Evolutionary conservation across 2,329 filamentous ascomycete species (phyloP).

Genomic region (Colletotrichum tabaci): DNA sequence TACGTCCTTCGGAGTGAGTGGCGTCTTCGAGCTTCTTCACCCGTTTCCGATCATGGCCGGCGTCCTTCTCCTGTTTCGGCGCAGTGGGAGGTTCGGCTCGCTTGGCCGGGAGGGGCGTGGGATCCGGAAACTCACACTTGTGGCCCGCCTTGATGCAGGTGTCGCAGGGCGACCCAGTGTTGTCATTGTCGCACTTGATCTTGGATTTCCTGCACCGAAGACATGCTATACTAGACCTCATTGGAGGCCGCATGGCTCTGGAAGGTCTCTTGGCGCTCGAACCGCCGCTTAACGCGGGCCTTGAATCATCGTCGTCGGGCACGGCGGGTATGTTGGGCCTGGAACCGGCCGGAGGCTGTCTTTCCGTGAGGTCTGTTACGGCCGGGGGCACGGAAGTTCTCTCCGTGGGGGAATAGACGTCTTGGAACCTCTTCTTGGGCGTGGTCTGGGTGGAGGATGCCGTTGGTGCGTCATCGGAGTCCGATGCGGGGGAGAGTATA

Average conservation of each 20-base stretch:
- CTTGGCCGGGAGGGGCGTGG: slow-evolving; percentile 54
- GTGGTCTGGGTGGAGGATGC: slow-evolving; percentile 50
- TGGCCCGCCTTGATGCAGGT: slow-evolving; percentile 80
- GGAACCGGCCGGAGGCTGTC: slow-evolving; percentile 45
- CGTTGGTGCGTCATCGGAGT: slow-evolving; percentile 55
- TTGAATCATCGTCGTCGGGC: slow-evolving; percentile 49
- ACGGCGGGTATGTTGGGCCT: slow-evolving; percentile 41
- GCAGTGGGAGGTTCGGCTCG: slow-evolving; percentile 56
- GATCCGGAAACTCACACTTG: slow-evolving; percentile 79
- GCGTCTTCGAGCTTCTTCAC: slow-evolving; percentile 61
- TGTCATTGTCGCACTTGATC: slow-evolving; percentile 88
- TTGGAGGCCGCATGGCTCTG: slow-evolving; percentile 65
- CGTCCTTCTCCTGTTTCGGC: slow-evolving; percentile 59
- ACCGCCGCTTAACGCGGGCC: slow-evolving; percentile 20
- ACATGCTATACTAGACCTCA: slow-evolving; percentile 87
- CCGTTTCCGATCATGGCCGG: slow-evolving; percentile 65
- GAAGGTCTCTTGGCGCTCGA: slow-evolving; percentile 53
- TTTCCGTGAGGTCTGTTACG: slow-evolving; percentile 43
- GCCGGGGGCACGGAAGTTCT: slow-evolving; percentile 44
- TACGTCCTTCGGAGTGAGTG: slow-evolving; percentile 55
- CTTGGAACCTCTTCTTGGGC: slow-evolving; percentile 56
- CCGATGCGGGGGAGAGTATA: slow-evolving; percentile 63
- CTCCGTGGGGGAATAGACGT: slow-evolving; percentile 52
- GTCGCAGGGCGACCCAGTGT: slow-evolving; percentile 71
- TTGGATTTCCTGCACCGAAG: slow-evolving; percentile 83